Conservation (phyloP, 345 rosid species). For the Fremontodendron californicum region DNA sequence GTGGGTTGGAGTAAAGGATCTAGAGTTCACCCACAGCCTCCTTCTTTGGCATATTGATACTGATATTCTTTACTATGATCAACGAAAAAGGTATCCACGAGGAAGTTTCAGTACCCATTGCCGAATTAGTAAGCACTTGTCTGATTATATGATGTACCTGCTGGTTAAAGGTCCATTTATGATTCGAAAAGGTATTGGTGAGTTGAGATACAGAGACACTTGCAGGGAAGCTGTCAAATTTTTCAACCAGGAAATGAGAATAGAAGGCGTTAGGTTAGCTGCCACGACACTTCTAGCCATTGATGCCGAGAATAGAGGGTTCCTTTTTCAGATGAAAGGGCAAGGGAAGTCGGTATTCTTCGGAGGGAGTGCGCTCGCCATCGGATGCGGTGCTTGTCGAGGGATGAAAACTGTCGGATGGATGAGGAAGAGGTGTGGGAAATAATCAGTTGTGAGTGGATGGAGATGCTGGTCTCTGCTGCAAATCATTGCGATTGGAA, state of each 20-base stretch:
- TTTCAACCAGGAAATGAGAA: neutral
- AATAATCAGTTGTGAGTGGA: constrained; percentile 20
- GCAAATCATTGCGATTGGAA: constrained; percentile 21
- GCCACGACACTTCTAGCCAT: neutral
- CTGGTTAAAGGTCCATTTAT: neutral
- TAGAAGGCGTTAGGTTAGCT: neutral
- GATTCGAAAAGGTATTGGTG: constrained; percentile 14
- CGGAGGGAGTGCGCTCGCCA: constrained; percentile 2
- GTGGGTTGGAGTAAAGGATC: constrained; percentile 8
- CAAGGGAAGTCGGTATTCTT: constrained; percentile 13
- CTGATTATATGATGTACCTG: constrained; percentile 15
- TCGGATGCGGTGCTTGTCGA: neutral
- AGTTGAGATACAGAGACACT: constrained; percentile 12
- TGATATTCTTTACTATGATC: constrained; percentile 18
- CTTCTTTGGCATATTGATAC: constrained; percentile 32
- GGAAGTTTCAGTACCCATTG: neutral
- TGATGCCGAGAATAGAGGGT: neutral
- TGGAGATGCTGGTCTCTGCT: constrained; percentile 21
- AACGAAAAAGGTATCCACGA: neutral
- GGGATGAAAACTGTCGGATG: constrained; percentile 4
- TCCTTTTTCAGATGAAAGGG: neutral
- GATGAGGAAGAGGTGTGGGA: constrained; percentile 15
- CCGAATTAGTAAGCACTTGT: constrained; percentile 16
- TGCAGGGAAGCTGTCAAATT: neutral
- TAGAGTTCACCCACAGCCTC: constrained; percentile 23